These are phyloP conservation scores for Agroathelia rolfsii DNA, from an alignment of 1,284 basidiomycete genomes.

Conservation along the genomic window DNA sequence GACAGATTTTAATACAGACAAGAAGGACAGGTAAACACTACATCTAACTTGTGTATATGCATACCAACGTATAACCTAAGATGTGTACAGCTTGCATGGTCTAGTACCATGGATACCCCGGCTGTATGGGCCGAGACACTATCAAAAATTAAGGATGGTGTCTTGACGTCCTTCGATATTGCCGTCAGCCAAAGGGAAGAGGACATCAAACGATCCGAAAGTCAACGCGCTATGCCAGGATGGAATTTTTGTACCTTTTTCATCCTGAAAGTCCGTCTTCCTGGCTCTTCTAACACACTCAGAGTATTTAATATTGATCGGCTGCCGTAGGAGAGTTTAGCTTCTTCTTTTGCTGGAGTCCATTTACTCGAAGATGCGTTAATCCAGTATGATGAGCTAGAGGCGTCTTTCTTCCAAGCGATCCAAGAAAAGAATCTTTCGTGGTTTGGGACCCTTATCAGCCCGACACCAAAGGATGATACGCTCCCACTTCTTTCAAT, in stretches of 20 bases:
- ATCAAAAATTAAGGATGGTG: conserved; percentile 82
- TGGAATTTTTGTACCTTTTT: conserved; percentile 99
- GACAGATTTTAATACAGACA: conserved; percentile 87
- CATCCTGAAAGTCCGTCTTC: conserved; percentile 69
- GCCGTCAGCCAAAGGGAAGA: conserved; percentile 77
- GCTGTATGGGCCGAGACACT: conserved; percentile 84
- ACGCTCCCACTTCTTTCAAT: conserved; percentile 73
- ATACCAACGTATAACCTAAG: conserved; percentile 29
- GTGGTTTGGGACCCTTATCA: conserved; percentile 84
- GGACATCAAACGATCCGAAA: conserved; percentile 79
- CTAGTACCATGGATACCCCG: conserved; percentile 61
- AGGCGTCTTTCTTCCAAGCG: conserved; percentile 76
- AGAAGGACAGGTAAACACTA: conserved; percentile 68
- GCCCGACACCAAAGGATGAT: conserved; percentile 66
- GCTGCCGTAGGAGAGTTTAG: conserved; percentile 75
- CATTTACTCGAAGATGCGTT: conserved; percentile 85
- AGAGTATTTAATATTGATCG: conserved; percentile 5
- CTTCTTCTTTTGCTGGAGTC: conserved; percentile 86
- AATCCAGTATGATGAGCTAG: conserved; percentile 86
- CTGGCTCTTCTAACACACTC: neutral
- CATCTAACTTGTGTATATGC: conserved; percentile 11
- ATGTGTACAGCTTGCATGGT: conserved; percentile 74
- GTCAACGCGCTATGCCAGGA: conserved; percentile 79
- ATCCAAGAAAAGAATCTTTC: conserved; percentile 74
- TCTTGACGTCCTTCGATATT: conserved; percentile 74